These are phyloP conservation scores for Globisporangium nunn DNA, from an alignment of 352 stramenopile species.

Conservation along the genomic window DNA sequence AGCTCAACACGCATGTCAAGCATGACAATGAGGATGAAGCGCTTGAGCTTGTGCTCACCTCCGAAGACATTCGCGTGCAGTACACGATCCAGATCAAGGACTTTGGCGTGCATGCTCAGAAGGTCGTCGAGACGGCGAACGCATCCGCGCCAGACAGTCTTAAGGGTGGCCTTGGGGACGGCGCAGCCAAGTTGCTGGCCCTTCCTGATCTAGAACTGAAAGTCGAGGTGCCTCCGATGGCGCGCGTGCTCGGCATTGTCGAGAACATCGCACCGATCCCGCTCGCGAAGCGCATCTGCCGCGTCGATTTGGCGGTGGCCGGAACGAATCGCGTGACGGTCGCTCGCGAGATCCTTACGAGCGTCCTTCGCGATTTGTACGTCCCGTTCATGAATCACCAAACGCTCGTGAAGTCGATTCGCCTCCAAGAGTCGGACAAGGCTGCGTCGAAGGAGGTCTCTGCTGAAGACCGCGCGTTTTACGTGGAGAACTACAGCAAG, in stretches of 20 bases:
- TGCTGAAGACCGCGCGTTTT: constrained; percentile 43
- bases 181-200: constrained; percentile 21
- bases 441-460: constrained; percentile 27
- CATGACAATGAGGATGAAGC: constrained; percentile 36
- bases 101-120: constrained; percentile 34
- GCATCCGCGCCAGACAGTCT: constrained; percentile 10
- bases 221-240: constrained; percentile 46
- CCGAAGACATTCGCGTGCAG: constrained; percentile 41
- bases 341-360: constrained; percentile 32
- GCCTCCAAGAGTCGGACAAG: constrained; percentile 34
- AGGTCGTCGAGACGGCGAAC: constrained; percentile 12
- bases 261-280: constrained; percentile 45
- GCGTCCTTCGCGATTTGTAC: constrained; percentile 43
- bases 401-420: constrained; percentile 40
- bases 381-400: constrained; percentile 53
- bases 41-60: constrained; percentile 43
- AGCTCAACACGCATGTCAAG: constrained; percentile 36
- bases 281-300: constrained; percentile 28
- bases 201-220: constrained; percentile 37
- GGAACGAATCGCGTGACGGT: constrained; percentile 35
- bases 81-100: constrained; percentile 41
- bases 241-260: constrained; percentile 47
- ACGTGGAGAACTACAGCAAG: constrained; percentile 40
- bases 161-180: constrained; percentile 17
- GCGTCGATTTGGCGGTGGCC: constrained; percentile 31